Conservation (phyloP, 768 basidiomycete species). For the Antrodiella citrinella region DNA sequence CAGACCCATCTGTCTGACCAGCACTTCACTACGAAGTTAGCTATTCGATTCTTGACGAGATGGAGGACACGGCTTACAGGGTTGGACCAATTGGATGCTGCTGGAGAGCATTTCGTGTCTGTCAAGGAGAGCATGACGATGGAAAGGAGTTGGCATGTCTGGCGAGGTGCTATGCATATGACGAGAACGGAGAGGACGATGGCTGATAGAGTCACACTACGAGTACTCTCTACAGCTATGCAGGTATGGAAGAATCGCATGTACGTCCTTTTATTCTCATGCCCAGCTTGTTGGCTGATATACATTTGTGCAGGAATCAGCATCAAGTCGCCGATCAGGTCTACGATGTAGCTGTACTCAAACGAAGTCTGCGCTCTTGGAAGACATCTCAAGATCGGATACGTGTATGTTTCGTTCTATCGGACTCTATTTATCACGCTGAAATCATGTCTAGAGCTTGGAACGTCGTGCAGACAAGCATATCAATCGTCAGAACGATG, state of each 20-base stretch:
- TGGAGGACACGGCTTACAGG: slow-evolving; percentile 45
- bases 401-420: slow-evolving; percentile 30
- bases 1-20: slow-evolving; percentile 43
- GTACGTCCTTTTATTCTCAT: slow-evolving; percentile 35
- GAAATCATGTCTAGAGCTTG: slow-evolving; percentile 35
- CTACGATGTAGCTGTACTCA: slow-evolving; percentile 35
- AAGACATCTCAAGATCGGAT: slow-evolving; percentile 41
- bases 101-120: slow-evolving; percentile 42
- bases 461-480: slow-evolving; percentile 52
- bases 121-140: slow-evolving; percentile 29
- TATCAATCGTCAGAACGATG: slow-evolving; percentile 45
- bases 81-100: slow-evolving; percentile 36
- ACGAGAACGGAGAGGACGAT: slow-evolving; percentile 38
- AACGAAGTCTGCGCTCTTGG: slow-evolving; percentile 45
- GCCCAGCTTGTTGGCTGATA: slow-evolving; percentile 5
- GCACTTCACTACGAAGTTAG: slow-evolving; percentile 38
- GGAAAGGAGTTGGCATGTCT: slow-evolving; percentile 44
- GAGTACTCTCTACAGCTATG: slow-evolving; percentile 42
- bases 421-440: not conserved
- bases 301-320: slow-evolving; percentile 35
- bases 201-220: slow-evolving; percentile 33
- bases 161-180: slow-evolving; percentile 42
- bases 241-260: slow-evolving; percentile 47
- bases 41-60: slow-evolving; percentile 34
- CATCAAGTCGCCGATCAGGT: slow-evolving; percentile 35